Base-by-base conservation (phyloP, 2,329 filamentous ascomycete species). In the Neonectria ditissima region DNA sequence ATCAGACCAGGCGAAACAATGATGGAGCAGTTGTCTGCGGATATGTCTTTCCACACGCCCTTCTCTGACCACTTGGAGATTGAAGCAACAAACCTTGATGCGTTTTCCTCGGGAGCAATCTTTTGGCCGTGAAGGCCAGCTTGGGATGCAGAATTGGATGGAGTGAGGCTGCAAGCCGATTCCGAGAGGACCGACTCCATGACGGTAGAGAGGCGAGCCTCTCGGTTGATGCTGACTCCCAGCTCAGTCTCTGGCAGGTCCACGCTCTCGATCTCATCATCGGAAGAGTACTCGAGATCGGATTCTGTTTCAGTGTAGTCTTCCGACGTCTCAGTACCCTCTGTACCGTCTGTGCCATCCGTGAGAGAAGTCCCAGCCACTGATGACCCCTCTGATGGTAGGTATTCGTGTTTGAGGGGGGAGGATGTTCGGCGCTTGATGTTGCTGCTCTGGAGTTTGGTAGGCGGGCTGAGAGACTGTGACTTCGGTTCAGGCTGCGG, bases 401-500 rank as follows among this genome's bases (percentile, higher is more conserved):
- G 91, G 73, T 97, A 99, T 80, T 99, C 95, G 75, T 98, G 95
- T 81, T 99, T 99, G 53, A 99, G 83, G 0, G 96, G 96, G 1
- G 96, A 99, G 0, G 96, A 98, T 1, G 89, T 91, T 18, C 94
- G 89, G 47, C 94, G 88, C 74, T 91, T 87, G 22, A 87, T 68
- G 77, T 77, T 84, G 67, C 72, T 77, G 69, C 71, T 77, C 72
- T 75, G 80, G 75, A 70, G 77, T 71, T 81, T 89, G 73, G 74
- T 82, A 74, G 77, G 89, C 69, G 76, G 83, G 63, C 66, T 65
- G 53, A 69, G 11, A 59, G 69, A 58, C 63, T 69, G 63, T 63
- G 69, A 55, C 67, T 65, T 67, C 61, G 71, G 51, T 48, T 51
- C 66, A 74, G 52, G 76, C 72, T 67, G 79, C 65, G 65, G 81